These are phyloP conservation scores for Dendrobium chrysotoxum DNA, from an alignment of 106 monocot species.

Conservation along the genomic window DNA sequence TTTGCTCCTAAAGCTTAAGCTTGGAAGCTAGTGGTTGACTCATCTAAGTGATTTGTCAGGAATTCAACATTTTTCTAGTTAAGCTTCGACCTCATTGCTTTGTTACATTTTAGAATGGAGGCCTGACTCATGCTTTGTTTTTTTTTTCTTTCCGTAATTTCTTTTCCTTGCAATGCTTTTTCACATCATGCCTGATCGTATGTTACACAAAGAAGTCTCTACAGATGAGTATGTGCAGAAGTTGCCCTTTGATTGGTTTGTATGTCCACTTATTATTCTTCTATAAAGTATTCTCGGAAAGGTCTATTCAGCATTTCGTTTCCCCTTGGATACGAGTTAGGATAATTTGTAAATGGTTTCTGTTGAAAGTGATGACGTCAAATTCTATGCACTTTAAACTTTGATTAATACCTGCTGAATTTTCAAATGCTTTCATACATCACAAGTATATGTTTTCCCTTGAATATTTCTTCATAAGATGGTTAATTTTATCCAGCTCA, in stretches of 20 bases:
- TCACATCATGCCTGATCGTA: not conserved
- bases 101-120: not conserved
- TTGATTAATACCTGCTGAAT: not conserved
- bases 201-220: not conserved
- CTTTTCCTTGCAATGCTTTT: not conserved
- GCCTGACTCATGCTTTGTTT: not conserved
- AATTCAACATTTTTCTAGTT: not conserved
- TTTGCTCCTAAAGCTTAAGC: too few relatives aligned
- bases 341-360: not conserved
- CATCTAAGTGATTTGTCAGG: not conserved
- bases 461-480: not conserved
- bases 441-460: not conserved
- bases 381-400: not conserved
- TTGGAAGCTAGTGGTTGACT: not conserved
- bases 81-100: not conserved
- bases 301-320: not conserved
- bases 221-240: too few relatives aligned
- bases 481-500: not conserved
- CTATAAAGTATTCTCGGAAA: not conserved
- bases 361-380: not conserved
- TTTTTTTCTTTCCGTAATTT: not conserved
- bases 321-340: not conserved
- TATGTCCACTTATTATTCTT: too few relatives aligned
- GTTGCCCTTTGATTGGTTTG: too few relatives aligned
- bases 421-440: not conserved